Evolutionary conservation across 1,139 yeast species (phyloP), one percentile per base, ranked within the genome.

Genomic region (Spathaspora sp.): DNA sequence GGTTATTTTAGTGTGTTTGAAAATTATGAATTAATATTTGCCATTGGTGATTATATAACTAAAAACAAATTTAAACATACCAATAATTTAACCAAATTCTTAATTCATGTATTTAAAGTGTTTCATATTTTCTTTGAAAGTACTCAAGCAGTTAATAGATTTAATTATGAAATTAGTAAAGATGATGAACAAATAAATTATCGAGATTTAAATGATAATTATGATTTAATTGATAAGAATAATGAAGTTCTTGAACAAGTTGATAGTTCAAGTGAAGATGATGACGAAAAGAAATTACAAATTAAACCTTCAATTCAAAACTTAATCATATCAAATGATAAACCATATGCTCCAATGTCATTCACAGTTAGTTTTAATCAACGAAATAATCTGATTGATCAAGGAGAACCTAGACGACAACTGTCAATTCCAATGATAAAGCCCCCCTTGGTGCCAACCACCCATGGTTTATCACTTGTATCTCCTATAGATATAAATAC

Each of bases 11-110:
- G 73, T 31, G 73, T 74, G 0, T 74, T 61, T 51, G 80, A 74
- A 51, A 74, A 74, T 53, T 70, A 64, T 37, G 77, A 73, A 43
- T 61, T 73, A 39, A 57, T 73, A 9, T 73, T 64, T 56, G 75
- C 78, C 5, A 72, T 74, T 43, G 79, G 77, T 1, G 77, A 71
- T 44, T 63, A 63, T 47, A 56, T 68, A 7, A 56, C 68, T 25
- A 59, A 61, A 46, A 54, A 58, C 45, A 65, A 60, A 50, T 58
- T 56, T 43, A 46, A 38, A 13, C 33, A 34, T 10, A 51, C 50
- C 18, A 43, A 50, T 31, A 52, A 45, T 41, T 53, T 65, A 39
- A 54, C 61, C 20, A 56, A 55, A 41, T 60, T 64, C 17, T 51
- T 68, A 29, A 56, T 66, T 31, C 60, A 56, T 17, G 55, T 65